Evolutionary conservation across 2,329 filamentous ascomycete genomes (phyloP).

Genomic region (Paecilomyces fulvus): DNA sequence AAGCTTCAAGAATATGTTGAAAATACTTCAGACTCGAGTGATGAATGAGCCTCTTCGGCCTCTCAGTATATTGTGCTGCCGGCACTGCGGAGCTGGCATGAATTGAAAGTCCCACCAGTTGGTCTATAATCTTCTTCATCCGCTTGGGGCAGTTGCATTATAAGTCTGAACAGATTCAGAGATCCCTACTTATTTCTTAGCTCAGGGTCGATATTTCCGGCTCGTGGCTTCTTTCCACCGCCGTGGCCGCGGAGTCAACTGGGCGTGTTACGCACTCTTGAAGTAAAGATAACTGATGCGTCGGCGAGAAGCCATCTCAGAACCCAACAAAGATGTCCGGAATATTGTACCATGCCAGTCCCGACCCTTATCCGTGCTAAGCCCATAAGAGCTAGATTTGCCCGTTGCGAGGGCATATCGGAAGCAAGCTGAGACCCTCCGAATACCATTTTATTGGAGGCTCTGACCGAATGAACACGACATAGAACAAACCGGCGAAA

Average conservation of each 20-base stretch:
- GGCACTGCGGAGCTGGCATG: background rate
- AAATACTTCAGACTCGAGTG: background rate
- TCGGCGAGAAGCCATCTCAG: background rate
- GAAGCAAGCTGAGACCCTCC: background rate
- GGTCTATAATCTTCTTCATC: background rate
- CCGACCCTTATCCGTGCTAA: background rate
- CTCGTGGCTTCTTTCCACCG: background rate
- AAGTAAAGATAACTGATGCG: background rate
- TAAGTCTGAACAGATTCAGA: background rate
- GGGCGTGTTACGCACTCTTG: background rate
- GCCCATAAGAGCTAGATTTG: background rate
- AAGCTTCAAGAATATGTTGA: background rate
- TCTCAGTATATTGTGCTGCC: background rate
- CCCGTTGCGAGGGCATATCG: background rate
- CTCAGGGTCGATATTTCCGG: background rate
- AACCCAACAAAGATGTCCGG: background rate
- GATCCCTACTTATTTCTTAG: background rate
- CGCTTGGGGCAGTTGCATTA: background rate
- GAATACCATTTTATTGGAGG: background rate
- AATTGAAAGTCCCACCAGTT: background rate
- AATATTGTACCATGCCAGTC: background rate
- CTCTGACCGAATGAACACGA: background rate
- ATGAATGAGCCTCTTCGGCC: background rate
- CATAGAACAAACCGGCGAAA: background rate
- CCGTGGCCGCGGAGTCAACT: background rate